Base-by-base conservation (phyloP, 331 rosid species). In the Pyrus hybrid region DNA sequence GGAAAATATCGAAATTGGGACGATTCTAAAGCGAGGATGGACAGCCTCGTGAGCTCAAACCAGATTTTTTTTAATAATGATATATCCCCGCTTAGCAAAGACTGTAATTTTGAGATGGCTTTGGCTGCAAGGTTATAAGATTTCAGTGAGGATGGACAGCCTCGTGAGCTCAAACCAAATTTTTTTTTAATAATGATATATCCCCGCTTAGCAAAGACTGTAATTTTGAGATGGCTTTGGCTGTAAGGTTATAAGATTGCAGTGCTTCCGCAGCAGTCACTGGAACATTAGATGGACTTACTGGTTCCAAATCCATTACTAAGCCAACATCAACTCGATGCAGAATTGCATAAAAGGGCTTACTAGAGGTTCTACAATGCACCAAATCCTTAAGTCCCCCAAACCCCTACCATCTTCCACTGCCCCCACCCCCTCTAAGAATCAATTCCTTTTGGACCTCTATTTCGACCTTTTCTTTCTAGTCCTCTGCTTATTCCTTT, bases 121-220 rank as follows among this genome's bases (percentile, higher is more conserved):
- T 85, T 81, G 28, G 88, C 81, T 3, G 86, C 86, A 54, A 85
- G 82, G 82, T 81, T 85, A 81, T 85, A 85, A 21, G 88, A 85
- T 76, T 72, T 85, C 81, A 76, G 73, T 10, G 83, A n/a, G n/a
- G n/a, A n/a, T n/a, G n/a, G n/a, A n/a, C n/a, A n/a, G n/a, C n/a
- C n/a, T n/a, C n/a, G n/a, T n/a, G n/a, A n/a, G n/a, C n/a, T n/a
- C n/a, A n/a, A n/a, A n/a, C n/a, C n/a, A n/a, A n/a, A n/a, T n/a
- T n/a, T n/a, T 35, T 35, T 35, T 35, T 35, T 33, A 79, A 63
- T 58, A 81, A 77, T 35, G 80, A 72, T 68, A 85, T 26, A 64
- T 79, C 64, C 63, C 85, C 83, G 41, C 82, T 85, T 11, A 80
- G 86, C 77, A 85, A 76, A 41, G 86, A 63, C 53, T 81, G 80